Evolutionary conservation across 371 early-diverging fungal species (phyloP), one percentile per base, ranked within the genome.

Genomic region (Umbelopsis sp.): DNA sequence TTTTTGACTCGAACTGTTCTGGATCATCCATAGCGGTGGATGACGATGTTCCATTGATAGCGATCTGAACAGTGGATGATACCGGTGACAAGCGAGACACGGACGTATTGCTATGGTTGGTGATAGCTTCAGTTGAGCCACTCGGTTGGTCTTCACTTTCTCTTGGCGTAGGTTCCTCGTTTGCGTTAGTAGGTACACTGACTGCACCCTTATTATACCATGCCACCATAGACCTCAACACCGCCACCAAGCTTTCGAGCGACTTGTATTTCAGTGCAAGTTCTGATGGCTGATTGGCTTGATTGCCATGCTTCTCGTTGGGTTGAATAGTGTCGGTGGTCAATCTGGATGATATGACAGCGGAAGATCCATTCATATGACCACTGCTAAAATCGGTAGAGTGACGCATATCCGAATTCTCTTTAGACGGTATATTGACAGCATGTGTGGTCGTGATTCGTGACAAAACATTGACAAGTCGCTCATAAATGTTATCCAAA

Each of bases 1-100:
- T 94, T 71, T 90, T 71, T 52, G 84, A 89, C 72, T 91, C 90
- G 76, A 97, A 92, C 80, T 79, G 86, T 52, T 84, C 85, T 6
- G 89, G 87, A 66, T 91, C 89, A 45, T 91, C 90, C 62, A 97
- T 35, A 86, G 91, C 62, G 41, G 41, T 41, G 89, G 89, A 69
- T 9, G 74, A 69, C 9, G 72, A 66, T 8, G 70, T 57, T 8
- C 64, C 67, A 6, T 53, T 64, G 44, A 12, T 12, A 41, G 71
- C 91, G 69, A 89, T 89, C n/a, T 85, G 86, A 63, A 82, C 82
- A 35, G 88, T 80, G 67, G 81, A 81, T 8, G 76, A 65, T 2
- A 80, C 78, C 38, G 86, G 82, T 0, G 90, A 87, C 71, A 93
- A 74, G 41, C 83, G 80, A 29, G 80, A 73, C 0, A 70, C 62